Base-by-base conservation (phyloP, 805 yeast species). In the Yamadazyma takamatsuzukensis region DNA sequence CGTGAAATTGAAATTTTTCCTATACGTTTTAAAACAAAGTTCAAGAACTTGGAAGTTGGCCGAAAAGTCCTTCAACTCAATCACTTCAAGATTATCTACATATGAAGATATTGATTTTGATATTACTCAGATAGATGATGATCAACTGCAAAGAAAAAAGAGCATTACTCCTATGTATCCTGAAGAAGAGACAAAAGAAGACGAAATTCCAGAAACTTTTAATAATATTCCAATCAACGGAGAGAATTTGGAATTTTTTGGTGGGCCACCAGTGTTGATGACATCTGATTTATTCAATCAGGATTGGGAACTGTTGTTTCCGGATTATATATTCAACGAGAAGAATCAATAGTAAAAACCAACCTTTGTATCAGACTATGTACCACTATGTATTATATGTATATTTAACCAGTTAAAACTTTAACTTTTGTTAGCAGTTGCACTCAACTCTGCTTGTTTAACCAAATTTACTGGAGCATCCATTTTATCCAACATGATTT, bases 231-330 rank as follows among this genome's bases (percentile, higher is more conserved):
- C 32, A n/a, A 25, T 13, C n/a, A 29, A 30, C 13, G 15, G 13
- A 4, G 38, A 34, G 6, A 29, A 30, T 21, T 19, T 59, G 18
- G 72, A 59, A 30, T 66, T 64, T 41, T 64, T 71, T 40, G 76
- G 76, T 3, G 76, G 76, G 2, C 76, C 76, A 0, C 76, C 76
- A 5, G 64, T 71, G 12, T 61, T 70, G 34, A 69, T 71, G 75
- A 69, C 73, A 2, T 65, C 74, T 2, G 74, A 67, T 34, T 55
- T 68, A 47, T 60, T 64, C 37, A 58, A 62, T 34, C 70, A 66
- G 40, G 73, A 68, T 40, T 71, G 75, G 76, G 75, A 68, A 36
- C 56, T 70, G 0, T 54, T 71, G 34, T 70, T 71, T 43, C 75
- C 74, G 1, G 74, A 68, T 44, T 66, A 65, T 32, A 55, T 60